phyloP scores from a whole-genome alignment of 2,329 filamentous ascomycete species.

The Fusarium sulawesiense region DNA sequence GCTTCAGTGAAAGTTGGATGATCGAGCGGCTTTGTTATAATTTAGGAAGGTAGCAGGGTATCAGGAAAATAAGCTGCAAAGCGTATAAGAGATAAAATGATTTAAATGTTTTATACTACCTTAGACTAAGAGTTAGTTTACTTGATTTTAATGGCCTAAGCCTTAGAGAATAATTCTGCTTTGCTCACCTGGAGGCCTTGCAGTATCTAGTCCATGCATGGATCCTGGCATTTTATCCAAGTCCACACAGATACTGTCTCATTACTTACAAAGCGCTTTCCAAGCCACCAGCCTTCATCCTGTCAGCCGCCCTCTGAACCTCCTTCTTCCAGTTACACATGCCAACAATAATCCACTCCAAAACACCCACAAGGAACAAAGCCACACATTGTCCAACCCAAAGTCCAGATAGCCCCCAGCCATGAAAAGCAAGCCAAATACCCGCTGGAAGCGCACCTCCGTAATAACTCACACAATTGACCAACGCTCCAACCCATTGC shows the following conservation, averaged over 20 bases:
- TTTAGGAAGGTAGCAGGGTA: too few species aligned
- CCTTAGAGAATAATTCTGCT: too few species aligned
- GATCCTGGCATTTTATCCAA: too few species aligned
- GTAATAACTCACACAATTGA: conserved; percentile 88
- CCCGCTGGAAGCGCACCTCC: conserved; percentile 83
- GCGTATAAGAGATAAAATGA: too few species aligned
- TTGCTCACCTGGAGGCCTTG: too few species aligned
- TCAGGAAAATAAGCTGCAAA: too few species aligned
- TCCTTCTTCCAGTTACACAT: conserved; percentile 77
- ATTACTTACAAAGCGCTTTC: background rate
- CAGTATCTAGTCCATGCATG: too few species aligned
- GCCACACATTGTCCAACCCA: conserved; percentile 89
- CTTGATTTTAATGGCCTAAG: too few species aligned
- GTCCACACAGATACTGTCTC: too few species aligned
- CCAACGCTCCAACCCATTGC: conserved; percentile 84
- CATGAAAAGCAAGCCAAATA: conserved; percentile 86
- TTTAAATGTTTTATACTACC: accelerated
- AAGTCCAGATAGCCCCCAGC: conserved; percentile 82
- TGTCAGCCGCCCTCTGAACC: conserved; percentile 42
- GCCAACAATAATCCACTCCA: conserved; percentile 84
- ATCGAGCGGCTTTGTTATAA: accelerated
- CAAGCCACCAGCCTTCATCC: conserved; percentile 39
- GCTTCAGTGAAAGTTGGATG: background rate
- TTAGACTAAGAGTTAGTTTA: too few species aligned
- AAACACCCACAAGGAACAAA: conserved; percentile 79